These are phyloP conservation scores for Fusarium sp. DNA, from an alignment of 2,329 filamentous ascomycete species.

Conservation along the genomic window DNA sequence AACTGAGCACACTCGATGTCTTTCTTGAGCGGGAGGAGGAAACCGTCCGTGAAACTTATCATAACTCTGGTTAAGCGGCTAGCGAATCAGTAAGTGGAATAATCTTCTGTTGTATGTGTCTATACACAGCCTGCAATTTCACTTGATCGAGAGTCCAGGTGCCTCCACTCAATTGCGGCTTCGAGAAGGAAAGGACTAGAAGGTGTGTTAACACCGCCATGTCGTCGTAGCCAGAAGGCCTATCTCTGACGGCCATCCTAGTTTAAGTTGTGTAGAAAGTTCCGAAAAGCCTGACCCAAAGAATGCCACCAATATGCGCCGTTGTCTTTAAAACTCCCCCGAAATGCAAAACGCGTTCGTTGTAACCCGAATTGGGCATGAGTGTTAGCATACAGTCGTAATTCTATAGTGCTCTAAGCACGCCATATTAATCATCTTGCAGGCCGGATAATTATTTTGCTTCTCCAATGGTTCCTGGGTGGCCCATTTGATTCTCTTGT, in stretches of 20 bases:
- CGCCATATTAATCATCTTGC: not conserved
- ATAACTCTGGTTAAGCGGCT: not conserved
- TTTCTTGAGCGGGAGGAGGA: constrained; percentile 55
- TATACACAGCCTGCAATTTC: not conserved
- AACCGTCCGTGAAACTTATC: constrained; percentile 45
- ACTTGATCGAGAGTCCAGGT: not conserved
- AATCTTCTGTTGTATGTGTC: not conserved
- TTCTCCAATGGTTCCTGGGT: constrained; percentile 4
- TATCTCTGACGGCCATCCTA: not conserved
- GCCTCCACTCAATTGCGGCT: not conserved
- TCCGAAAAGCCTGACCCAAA: constrained; percentile 14
- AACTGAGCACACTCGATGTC: constrained; percentile 53
- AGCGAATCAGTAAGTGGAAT: not conserved
- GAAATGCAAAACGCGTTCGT: constrained; percentile 8
- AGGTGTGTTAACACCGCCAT: not conserved
- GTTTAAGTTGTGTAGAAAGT: constrained; percentile 5
- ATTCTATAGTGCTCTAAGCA: not conserved
- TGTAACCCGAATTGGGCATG: constrained; percentile 1
- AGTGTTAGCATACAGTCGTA: constrained; percentile 3
- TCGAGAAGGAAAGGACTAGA: constrained; percentile 3
- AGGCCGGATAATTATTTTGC: constrained; percentile 10
- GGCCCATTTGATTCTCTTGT: not conserved
- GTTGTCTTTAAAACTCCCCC: constrained; percentile 18
- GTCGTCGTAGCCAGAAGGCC: not conserved
- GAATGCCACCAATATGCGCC: constrained; percentile 25